A percentile compares a stretch with the other conserved stretches of the same genome.
Conservation (phyloP, 495 filamentous ascomycete species). For the Neurospora intermedia region DNA sequence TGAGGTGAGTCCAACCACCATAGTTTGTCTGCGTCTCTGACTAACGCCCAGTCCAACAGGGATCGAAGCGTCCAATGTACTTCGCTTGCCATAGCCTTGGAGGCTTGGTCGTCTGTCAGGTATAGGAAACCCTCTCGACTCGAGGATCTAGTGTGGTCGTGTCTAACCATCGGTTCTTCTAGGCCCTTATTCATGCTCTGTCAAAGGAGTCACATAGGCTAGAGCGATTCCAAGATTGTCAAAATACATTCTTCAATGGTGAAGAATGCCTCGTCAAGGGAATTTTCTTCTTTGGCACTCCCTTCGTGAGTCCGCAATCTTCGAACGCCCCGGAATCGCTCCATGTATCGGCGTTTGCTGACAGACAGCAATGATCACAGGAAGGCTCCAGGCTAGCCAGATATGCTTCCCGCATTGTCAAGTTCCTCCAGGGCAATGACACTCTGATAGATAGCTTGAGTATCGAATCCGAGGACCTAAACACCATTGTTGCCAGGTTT, state of each 20-base stretch:
- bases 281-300: constrained; percentile 11
- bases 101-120: constrained; percentile 8
- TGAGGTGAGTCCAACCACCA: background rate
- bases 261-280: constrained; percentile 8
- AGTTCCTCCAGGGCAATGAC: constrained; percentile 5
- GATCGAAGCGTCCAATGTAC: constrained; percentile 8
- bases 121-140: background rate
- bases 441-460: constrained; percentile 7
- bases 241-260: constrained; percentile 3
- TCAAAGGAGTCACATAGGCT: background rate
- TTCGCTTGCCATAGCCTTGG: constrained; percentile 12
- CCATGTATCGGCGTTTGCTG: background rate
- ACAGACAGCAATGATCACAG: background rate
- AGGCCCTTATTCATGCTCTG: constrained; percentile 8
- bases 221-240: background rate
- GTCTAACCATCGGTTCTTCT: background rate
- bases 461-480: constrained; percentile 1
- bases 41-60: background rate
- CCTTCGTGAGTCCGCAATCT: constrained; percentile 2
- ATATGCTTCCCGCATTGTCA: constrained; percentile 3
- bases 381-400: constrained; percentile 6
- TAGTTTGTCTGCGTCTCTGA: background rate
- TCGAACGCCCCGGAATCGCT: background rate
- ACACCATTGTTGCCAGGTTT: constrained; percentile 5
- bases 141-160: background rate